Evolutionary conservation across 805 yeast genomes (phyloP), one percentile per base, ranked within the genome.

Genomic region (Pichia eremophila): DNA sequence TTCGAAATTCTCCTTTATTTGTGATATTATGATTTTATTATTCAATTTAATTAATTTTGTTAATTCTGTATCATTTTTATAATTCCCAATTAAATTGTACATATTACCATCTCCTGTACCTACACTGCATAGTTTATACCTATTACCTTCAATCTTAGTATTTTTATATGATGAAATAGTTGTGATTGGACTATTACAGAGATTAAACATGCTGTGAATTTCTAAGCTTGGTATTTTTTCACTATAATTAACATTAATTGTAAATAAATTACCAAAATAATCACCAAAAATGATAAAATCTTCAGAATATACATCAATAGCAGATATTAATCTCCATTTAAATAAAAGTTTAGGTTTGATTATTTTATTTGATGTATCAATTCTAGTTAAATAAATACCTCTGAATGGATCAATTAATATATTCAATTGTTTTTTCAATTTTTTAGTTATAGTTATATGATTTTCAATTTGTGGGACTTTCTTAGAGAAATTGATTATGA

Each of bases 211-310:
- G 5, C 47, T 28, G 15, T 36, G 18, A 27, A 51, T 25, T 18
- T 39, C 17, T 19, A 11, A n/a, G 18, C 18, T 35, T 17, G 41
- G 28, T 19, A 18, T 32, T 17, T 36, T 39, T 19, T 34, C 6
- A 5, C 8, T 41, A 12, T 46, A 39, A 22, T 25, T 22, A 8
- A 51, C 15, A 22, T 45, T 50, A 15, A 48, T 35, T 9, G 57
- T 34, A 19, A 50, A 54, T 2, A 60, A 12, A 40, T 61, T 61
- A 2, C 65, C 65, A 17, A 56, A 40, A 7, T 54, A 6, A 48
- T 61, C 65, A 27, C 63, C 61, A 22, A 57, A 49, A 0, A 54
- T 31, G 8, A 61, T 15, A 9, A 52, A 48, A 43, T 57, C 52
- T 11, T 40, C 41, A 14, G 52, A 52, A 29, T 54, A 32, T 1